Evolutionary conservation across 129 eudicot genomes (phyloP).

Genomic region (Pseudognaphalium luteoalbum): DNA sequence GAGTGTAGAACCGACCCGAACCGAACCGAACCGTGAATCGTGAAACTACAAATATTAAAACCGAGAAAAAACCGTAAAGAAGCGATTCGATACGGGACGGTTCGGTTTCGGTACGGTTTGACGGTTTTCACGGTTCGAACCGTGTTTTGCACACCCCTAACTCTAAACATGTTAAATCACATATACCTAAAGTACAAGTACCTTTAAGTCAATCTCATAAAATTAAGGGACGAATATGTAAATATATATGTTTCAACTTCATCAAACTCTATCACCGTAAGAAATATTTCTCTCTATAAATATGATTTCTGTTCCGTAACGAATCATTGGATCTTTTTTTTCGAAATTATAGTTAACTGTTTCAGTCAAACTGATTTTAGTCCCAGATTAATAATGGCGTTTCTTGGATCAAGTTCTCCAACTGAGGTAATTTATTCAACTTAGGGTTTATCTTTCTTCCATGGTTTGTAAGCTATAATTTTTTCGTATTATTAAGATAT

Average conservation of each 20-base stretch:
- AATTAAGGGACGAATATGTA: neutral
- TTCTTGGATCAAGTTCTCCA: conserved; percentile 53
- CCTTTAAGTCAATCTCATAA: neutral
- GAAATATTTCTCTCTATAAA: neutral
- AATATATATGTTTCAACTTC: neutral
- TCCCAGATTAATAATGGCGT: conserved; percentile 37
- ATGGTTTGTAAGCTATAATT: neutral
- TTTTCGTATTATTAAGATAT: neutral
- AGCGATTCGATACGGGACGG: no score
- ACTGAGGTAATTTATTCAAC: conserved; percentile 46
- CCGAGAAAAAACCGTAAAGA: no score
- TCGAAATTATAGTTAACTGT: no score
- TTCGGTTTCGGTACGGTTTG: no score
- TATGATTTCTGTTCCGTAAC: conserved; percentile 5
- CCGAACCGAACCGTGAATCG: no score
- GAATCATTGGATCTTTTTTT: conserved; percentile 3
- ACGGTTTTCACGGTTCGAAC: no score
- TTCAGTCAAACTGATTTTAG: conserved; percentile 6
- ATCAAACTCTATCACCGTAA: neutral
- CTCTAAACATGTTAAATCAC: neutral
- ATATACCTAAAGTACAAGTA: neutral
- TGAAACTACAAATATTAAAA: no score
- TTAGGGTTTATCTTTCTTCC: conserved; percentile 30
- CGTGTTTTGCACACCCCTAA: no score
- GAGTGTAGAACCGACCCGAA: no score